Evolutionary conservation across 1,284 basidiomycete genomes (phyloP), one percentile per base, ranked within the genome.

Genomic region (Trametes versicolor): DNA sequence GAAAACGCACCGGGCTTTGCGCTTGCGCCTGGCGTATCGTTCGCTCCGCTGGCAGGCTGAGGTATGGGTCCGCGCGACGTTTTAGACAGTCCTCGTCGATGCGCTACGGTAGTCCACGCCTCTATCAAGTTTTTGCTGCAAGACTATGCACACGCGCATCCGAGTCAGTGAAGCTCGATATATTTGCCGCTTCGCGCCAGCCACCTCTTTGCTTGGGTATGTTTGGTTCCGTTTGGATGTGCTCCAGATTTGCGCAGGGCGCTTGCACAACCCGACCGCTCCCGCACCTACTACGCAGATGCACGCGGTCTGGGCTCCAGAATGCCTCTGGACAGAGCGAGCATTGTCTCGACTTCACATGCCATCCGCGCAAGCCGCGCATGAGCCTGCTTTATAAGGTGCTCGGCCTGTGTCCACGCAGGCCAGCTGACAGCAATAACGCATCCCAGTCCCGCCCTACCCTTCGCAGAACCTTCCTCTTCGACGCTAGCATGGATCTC

Each of bases 401-500:
- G 1, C 17, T 3, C 15, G 3, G 48, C n/a, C 25, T 17, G 25
- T 13, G 25, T 49, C 13, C 27, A 1, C 25, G 25, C 5, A 29
- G 15, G 6, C 8, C 45, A 48, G 15, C 45, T 8, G 23, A 25
- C 45, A 25, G 25, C 21, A 9, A 21, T 23, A 25, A 23, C 45
- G 45, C 45, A 23, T 27, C 45, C 48, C 13, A 7, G 29, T 12
- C 27, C 23, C 45, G 45, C 23, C 10, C 45, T 48, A 5, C 21
- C 10, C 43, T 45, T n/a, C n/a, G n/a, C 41, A 43, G 45, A 47
- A 8, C 6, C 37, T 39, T 10, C 37, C 12, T 7, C 15, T 7
- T 43, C 41, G 41, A n/a, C 41, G 17, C 19, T n/a, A 43, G 43
- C 43, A 63, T 63, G 62, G 54, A 57, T 29, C 57, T 63, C 23